Evolutionary conservation across 1,139 yeast species (phyloP).

Genomic region (Lodderomyces jiufengensis): DNA sequence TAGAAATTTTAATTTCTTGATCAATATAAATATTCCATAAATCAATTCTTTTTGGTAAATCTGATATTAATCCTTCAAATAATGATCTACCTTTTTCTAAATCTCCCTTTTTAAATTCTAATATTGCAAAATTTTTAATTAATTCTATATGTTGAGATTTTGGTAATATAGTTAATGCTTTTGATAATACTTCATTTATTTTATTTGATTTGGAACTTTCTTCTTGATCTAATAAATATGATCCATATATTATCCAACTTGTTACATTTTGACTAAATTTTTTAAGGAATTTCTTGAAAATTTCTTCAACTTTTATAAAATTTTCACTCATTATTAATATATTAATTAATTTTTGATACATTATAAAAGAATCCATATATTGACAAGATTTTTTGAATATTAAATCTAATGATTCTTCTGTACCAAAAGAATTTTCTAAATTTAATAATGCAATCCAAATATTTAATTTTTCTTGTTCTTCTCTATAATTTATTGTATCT

Average conservation of each 20-base stretch:
- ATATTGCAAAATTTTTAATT: slow-evolving; percentile 82
- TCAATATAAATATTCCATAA: slow-evolving; percentile 94
- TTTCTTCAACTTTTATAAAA: slow-evolving; percentile 55
- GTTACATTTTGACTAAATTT: slow-evolving; percentile 72
- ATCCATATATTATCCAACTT: slow-evolving; percentile 79
- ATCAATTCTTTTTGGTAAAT: slow-evolving; percentile 89
- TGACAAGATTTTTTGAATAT: slow-evolving; percentile 81
- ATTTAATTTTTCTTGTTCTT: slow-evolving; percentile 88
- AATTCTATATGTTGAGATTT: slow-evolving; percentile 76
- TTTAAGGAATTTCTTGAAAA: slow-evolving; percentile 67
- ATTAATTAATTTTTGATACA: slow-evolving; percentile 76
- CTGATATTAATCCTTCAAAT: slow-evolving; percentile 86
- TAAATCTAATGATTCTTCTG: slow-evolving; percentile 75
- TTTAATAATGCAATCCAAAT: slow-evolving; percentile 95
- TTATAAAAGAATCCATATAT: slow-evolving; percentile 81
- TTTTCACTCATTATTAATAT: slow-evolving; percentile 76
- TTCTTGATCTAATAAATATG: slow-evolving; percentile 62
- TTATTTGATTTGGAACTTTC: slow-evolving; percentile 38
- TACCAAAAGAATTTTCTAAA: slow-evolving; percentile 91
- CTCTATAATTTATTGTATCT: slow-evolving; percentile 84
- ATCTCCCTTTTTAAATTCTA: slow-evolving; percentile 84
- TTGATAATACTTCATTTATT: slow-evolving; percentile 68
- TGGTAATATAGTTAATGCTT: slow-evolving; percentile 69
- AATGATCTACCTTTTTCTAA: slow-evolving; percentile 92
- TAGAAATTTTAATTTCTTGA: slow-evolving; percentile 73